Percentiles rank a stretch among this genome's conserved stretches.
These are phyloP conservation scores for Globisporangium sylvaticum DNA, from an alignment of 352 stramenopile genomes.

Conservation along the genomic window DNA sequence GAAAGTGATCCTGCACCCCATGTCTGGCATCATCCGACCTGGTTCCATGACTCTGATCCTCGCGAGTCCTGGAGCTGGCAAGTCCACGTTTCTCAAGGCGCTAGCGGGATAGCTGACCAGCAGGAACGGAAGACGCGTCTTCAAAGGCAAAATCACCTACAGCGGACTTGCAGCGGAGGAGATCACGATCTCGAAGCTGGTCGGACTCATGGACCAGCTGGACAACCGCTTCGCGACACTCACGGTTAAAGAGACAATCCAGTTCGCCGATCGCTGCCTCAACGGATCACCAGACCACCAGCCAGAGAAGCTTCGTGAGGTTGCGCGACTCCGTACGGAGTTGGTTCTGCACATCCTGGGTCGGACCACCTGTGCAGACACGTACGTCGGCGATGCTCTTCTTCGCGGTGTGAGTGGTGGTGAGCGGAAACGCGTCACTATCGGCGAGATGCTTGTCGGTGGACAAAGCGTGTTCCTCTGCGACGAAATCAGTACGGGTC, in stretches of 20 bases:
- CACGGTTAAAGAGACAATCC: constrained; percentile 92
- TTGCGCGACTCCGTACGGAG: constrained; percentile 54
- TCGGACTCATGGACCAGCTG: constrained; percentile 47
- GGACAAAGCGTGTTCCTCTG: constrained; percentile 66
- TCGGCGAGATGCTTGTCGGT: constrained; percentile 84
- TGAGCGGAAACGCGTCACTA: constrained; percentile 81
- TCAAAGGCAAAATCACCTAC: constrained; percentile 68
- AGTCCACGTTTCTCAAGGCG: constrained; percentile 78
- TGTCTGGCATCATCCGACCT: constrained; percentile 78
- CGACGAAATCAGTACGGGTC: constrained; percentile 65
- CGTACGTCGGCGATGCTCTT: constrained; percentile 87
- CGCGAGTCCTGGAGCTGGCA: constrained; percentile 65
- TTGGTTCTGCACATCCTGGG: constrained; percentile 79
- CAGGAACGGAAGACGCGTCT: constrained; percentile 32
- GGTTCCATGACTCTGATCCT: constrained; percentile 57
- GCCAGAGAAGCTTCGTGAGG: constrained; percentile 67
- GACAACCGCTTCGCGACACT: constrained; percentile 78
- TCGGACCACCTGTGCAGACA: constrained; percentile 86
- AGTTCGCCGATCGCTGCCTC: constrained; percentile 90
- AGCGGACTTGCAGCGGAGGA: constrained; percentile 45
- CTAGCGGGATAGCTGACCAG: constrained; percentile 52
- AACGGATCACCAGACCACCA: constrained; percentile 47
- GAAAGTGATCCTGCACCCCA: constrained; percentile 4
- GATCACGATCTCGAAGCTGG: constrained; percentile 59
- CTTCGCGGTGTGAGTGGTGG: constrained; percentile 89